Conservation (phyloP, 768 basidiomycete species). For the Leccinum rimulosum region DNA sequence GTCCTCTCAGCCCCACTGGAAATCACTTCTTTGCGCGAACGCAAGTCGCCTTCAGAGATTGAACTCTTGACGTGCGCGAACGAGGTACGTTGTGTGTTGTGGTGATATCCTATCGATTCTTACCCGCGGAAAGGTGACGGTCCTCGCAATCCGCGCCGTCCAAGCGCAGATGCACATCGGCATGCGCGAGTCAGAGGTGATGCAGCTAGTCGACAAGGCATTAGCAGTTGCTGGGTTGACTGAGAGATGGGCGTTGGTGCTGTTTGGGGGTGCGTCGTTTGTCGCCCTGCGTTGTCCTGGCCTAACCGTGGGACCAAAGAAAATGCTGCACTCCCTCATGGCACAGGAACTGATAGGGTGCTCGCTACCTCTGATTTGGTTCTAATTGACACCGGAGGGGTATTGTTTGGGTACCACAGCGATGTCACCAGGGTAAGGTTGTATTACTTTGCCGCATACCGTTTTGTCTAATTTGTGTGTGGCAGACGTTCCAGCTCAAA, state of each 20-base stretch:
- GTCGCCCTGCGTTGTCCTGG: not conserved
- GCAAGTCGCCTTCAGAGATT: slow-evolving; percentile 71
- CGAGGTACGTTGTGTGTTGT: slow-evolving; percentile 47
- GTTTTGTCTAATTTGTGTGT: not conserved
- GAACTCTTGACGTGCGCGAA: slow-evolving; percentile 74
- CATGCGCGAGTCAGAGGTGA: slow-evolving; percentile 72
- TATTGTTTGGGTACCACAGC: slow-evolving; percentile 70
- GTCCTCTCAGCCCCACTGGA: slow-evolving; percentile 52
- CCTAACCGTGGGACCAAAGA: slow-evolving; percentile 41
- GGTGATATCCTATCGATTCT: not conserved
- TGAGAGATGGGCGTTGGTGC: slow-evolving; percentile 57
- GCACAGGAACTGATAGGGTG: slow-evolving; percentile 65
- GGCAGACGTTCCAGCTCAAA: slow-evolving; percentile 63
- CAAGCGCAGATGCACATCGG: slow-evolving; percentile 61
- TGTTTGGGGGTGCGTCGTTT: slow-evolving; percentile 68
- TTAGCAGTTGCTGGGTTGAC: slow-evolving; percentile 58
- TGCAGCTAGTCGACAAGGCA: slow-evolving; percentile 53
- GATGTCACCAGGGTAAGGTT: slow-evolving; percentile 72
- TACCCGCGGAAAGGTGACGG: slow-evolving; percentile 56
- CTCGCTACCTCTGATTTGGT: slow-evolving; percentile 60
- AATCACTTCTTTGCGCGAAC: slow-evolving; percentile 64
- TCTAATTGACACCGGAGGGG: slow-evolving; percentile 72
- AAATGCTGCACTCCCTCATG: slow-evolving; percentile 86
- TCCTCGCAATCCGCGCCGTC: slow-evolving; percentile 70
- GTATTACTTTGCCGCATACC: not conserved